Conservation (phyloP, 768 basidiomycete genomes). For the Exsudoporus frostii region DNA sequence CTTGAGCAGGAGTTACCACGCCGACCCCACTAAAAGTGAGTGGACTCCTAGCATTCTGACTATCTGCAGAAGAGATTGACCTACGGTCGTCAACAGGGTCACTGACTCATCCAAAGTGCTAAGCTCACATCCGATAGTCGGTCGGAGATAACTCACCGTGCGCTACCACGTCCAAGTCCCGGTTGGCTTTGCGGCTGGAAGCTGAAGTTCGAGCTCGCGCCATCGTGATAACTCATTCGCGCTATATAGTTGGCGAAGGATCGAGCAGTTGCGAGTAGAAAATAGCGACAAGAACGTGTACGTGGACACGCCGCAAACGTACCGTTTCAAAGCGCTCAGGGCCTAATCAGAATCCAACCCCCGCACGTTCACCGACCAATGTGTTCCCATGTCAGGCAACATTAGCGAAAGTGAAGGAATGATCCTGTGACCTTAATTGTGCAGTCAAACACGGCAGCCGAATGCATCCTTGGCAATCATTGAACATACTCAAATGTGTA, state of each 20-base stretch:
- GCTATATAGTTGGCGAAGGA: background rate
- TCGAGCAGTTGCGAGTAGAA: background rate
- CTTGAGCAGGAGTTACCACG: slow-evolving; percentile 21
- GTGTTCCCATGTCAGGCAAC: no score
- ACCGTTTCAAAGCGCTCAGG: background rate
- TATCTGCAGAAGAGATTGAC: slow-evolving; percentile 1
- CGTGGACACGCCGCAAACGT: background rate
- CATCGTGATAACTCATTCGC: slow-evolving; percentile 8
- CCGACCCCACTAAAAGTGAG: background rate
- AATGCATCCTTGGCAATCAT: background rate
- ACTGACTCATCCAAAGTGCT: background rate
- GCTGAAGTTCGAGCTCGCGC: background rate
- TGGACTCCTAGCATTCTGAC: background rate
- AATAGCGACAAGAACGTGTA: background rate
- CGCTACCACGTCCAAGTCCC: background rate
- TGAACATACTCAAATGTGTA: slow-evolving; percentile 1
- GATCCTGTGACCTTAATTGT: no score
- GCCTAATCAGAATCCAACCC: no score
- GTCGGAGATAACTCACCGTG: background rate
- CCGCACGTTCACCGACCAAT: background rate
- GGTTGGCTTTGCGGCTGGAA: background rate
- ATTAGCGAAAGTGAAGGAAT: no score
- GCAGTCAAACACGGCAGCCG: no score
- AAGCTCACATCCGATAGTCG: background rate
- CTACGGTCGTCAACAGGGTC: slow-evolving; percentile 1